Evolutionary conservation across 495 filamentous ascomycete species (phyloP).

Genomic region (Oidiodendron maius): DNA sequence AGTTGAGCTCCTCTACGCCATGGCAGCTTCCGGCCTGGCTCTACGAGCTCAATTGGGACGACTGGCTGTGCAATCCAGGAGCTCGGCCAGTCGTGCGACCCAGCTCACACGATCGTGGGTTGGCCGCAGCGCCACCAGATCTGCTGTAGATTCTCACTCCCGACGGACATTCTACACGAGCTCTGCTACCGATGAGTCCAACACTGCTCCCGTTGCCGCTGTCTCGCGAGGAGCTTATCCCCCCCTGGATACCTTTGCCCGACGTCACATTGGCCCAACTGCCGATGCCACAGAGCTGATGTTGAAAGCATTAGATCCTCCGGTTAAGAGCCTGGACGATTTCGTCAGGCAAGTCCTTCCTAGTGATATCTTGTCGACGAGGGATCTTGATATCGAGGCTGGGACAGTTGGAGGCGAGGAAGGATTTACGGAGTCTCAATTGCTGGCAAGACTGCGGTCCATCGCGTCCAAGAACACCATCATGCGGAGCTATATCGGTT

Average conservation of each 20-base stretch:
- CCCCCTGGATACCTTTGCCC: constrained; percentile 58
- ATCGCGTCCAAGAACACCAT: constrained; percentile 63
- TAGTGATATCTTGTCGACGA: constrained; percentile 69
- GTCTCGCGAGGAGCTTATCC: constrained; percentile 20
- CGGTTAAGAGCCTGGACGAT: constrained; percentile 67
- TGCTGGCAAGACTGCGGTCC: constrained; percentile 54
- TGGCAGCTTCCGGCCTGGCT: constrained; percentile 17
- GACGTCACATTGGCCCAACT: constrained; percentile 92
- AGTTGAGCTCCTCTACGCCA: not conserved
- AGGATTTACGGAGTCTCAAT: constrained; percentile 60
- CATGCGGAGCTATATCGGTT: constrained; percentile 69
- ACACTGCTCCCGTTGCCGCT: not conserved
- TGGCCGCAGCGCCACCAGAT: constrained; percentile 2
- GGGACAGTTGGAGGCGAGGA: constrained; percentile 34
- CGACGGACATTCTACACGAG: constrained; percentile 19
- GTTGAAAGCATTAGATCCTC: constrained; percentile 76
- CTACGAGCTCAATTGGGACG: constrained; percentile 12
- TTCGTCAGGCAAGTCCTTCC: constrained; percentile 89
- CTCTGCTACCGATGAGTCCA: constrained; percentile 20
- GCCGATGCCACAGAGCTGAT: constrained; percentile 65
- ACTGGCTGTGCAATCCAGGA: constrained; percentile 2
- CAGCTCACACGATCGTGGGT: constrained; percentile 16
- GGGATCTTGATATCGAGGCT: constrained; percentile 48
- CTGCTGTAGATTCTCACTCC: not conserved
- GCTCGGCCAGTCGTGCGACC: not conserved